phyloP scores from a whole-genome alignment of 163 green algal species.

The Scenedesmus sp. region DNA sequence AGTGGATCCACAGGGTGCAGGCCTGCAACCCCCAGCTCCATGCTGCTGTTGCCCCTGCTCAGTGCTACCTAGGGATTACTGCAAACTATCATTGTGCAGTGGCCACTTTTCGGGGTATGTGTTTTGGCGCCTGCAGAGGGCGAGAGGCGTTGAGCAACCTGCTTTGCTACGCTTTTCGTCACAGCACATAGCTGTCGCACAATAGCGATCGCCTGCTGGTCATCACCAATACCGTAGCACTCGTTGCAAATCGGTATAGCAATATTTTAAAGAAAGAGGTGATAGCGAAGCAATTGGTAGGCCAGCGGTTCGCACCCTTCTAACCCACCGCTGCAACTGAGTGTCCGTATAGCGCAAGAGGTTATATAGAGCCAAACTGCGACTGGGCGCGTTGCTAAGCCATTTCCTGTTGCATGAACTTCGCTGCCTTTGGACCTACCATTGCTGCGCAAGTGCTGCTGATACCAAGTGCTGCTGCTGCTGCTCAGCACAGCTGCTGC shows the following conservation, averaged over 20 bases:
- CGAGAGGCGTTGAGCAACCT: not conserved
- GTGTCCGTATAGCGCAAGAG: too few species aligned
- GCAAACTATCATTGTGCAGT: not conserved
- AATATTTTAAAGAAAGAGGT: not conserved
- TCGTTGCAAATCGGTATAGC: not conserved
- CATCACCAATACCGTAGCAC: not conserved
- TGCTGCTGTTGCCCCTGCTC: not conserved
- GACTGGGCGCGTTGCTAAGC: too few species aligned
- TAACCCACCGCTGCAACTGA: too few species aligned
- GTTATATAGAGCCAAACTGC: too few species aligned
- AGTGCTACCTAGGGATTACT: not conserved
- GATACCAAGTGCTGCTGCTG: too few species aligned
- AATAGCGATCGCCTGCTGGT: too few species aligned
- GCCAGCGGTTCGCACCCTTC: not conserved
- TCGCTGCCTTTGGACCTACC: not conserved
- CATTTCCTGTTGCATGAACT: not conserved
- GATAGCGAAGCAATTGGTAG: not conserved
- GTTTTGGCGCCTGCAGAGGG: not conserved
- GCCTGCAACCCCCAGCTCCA: not conserved
- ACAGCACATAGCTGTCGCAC: not conserved
- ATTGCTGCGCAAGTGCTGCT: not conserved
- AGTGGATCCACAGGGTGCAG: conserved; percentile 7
- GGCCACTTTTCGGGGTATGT: not conserved
- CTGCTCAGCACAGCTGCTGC: not conserved
- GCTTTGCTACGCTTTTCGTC: not conserved